A percentile compares a stretch with the other conserved stretches of the same genome.
phyloP scores from a whole-genome alignment of 805 yeast species.

The Tetrapisispora taiwanensis region DNA sequence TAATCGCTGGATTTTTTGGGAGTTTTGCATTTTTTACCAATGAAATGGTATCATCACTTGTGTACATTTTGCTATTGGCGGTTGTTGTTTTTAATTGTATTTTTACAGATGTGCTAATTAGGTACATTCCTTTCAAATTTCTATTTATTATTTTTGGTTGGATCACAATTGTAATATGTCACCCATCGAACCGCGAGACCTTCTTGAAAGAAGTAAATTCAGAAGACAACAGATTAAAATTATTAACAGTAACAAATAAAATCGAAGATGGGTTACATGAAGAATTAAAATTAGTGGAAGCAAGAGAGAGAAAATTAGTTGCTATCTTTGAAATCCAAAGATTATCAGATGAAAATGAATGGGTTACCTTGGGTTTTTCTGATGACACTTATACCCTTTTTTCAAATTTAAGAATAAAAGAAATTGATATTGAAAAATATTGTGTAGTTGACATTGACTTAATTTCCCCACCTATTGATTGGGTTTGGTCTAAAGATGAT shows the following conservation, averaged over 20 bases:
- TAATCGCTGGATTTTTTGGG: slow-evolving; percentile 36
- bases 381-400: slow-evolving; percentile 45
- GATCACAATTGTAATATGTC: slow-evolving; percentile 35
- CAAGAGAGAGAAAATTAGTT: slow-evolving; percentile 40
- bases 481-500: slow-evolving; percentile 38
- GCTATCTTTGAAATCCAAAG: slow-evolving; percentile 63
- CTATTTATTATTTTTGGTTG: slow-evolving; percentile 37
- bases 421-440: slow-evolving; percentile 12
- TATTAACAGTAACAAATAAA: slow-evolving; percentile 39
- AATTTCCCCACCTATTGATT: slow-evolving; percentile 48
- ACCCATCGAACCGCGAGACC: slow-evolving; percentile 44
- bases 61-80: slow-evolving; percentile 34
- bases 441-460: slow-evolving; percentile 21
- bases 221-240: slow-evolving; percentile 52
- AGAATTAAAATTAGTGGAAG: slow-evolving; percentile 33
- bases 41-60: slow-evolving; percentile 46
- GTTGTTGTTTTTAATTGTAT: slow-evolving; percentile 26
- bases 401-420: slow-evolving; percentile 31
- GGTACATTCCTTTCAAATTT: slow-evolving; percentile 31
- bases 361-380: slow-evolving; percentile 56
- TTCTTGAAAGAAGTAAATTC: slow-evolving; percentile 42
- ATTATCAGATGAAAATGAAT: slow-evolving; percentile 38
- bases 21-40: slow-evolving; percentile 56
- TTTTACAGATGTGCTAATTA: slow-evolving; percentile 22
- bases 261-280: slow-evolving; percentile 36